Evolutionary conservation across 2,329 filamentous ascomycete species (phyloP).

Genomic region (Fusarium nisikadoi): DNA sequence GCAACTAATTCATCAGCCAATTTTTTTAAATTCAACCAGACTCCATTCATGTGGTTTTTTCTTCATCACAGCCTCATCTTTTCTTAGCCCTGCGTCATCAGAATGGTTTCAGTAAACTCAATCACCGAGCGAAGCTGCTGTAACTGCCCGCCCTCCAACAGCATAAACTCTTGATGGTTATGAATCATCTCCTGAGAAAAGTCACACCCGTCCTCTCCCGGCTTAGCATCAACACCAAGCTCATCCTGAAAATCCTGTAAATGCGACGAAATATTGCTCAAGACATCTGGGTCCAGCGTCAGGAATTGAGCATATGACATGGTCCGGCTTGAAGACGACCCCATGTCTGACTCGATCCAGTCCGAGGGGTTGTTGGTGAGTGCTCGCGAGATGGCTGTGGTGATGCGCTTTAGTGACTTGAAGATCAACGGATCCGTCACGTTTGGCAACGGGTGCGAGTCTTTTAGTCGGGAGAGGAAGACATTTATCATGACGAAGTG

Average conservation of each 20-base stretch:
- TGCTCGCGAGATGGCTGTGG: constrained; percentile 24
- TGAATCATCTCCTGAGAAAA: constrained; percentile 19
- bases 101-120: constrained; percentile 26
- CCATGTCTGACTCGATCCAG: constrained; percentile 37
- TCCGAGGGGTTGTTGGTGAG: constrained; percentile 42
- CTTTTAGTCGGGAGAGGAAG: constrained; percentile 11
- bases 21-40: neutral
- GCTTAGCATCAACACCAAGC: constrained; percentile 5
- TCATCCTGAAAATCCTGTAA: constrained; percentile 24
- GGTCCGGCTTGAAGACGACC: neutral
- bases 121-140: constrained; percentile 12
- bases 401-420: neutral
- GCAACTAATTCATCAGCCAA: neutral
- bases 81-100: neutral
- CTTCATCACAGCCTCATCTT: accelerated
- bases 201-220: neutral
- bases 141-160: constrained; percentile 22
- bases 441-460: neutral
- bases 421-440: neutral
- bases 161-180: constrained; percentile 29
- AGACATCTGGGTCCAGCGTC: constrained; percentile 27
- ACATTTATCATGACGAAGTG: neutral
- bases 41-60: neutral
- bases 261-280: constrained; percentile 23
- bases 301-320: constrained; percentile 35